Percentiles rank a stretch among this genome's conserved stretches.
Conservation (phyloP, 2,329 filamentous ascomycete species). For the Aspergillus sojae region DNA sequence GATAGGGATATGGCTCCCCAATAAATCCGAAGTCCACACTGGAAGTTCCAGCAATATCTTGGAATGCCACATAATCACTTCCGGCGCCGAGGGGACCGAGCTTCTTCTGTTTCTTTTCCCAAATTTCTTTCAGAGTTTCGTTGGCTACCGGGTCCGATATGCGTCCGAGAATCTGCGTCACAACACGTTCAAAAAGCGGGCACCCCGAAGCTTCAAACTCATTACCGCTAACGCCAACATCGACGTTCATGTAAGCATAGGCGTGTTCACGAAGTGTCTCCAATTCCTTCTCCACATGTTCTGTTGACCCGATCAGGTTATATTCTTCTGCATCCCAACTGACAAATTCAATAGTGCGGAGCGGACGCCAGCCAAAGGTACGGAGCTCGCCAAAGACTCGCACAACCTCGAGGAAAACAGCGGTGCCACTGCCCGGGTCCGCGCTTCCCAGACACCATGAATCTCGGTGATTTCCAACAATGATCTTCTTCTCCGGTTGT, state of each 20-base stretch:
- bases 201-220: conserved; percentile 78
- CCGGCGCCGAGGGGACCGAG: conserved; percentile 72
- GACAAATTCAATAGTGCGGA: conserved; percentile 94
- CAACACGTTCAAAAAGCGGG: conserved; percentile 73
- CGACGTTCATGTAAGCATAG: conserved; percentile 89
- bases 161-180: conserved; percentile 73
- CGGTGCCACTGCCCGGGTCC: conserved; percentile 85
- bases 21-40: conserved; percentile 82
- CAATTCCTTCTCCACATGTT: conserved; percentile 86
- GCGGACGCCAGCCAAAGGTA: conserved; percentile 78
- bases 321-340: conserved; percentile 96
- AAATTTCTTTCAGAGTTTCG: conserved; percentile 71
- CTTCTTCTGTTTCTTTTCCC: conserved; percentile 63
- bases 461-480: conserved; percentile 92
- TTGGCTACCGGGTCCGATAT: conserved; percentile 74
- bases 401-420: conserved; percentile 85
- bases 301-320: conserved; percentile 90
- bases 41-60: conserved; percentile 85
- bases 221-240: conserved; percentile 74
- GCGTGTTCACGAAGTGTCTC: conserved; percentile 72
- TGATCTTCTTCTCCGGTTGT: conserved; percentile 77
- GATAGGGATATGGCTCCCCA: conserved; percentile 68
- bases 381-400: conserved; percentile 81
- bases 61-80: conserved; percentile 87
- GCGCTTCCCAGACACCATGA: conserved; percentile 87